A percentile compares a stretch with the other conserved stretches of the same genome.
phyloP scores from a whole-genome alignment of 2,329 filamentous ascomycete genomes.

The Hypoxylon sp. region DNA sequence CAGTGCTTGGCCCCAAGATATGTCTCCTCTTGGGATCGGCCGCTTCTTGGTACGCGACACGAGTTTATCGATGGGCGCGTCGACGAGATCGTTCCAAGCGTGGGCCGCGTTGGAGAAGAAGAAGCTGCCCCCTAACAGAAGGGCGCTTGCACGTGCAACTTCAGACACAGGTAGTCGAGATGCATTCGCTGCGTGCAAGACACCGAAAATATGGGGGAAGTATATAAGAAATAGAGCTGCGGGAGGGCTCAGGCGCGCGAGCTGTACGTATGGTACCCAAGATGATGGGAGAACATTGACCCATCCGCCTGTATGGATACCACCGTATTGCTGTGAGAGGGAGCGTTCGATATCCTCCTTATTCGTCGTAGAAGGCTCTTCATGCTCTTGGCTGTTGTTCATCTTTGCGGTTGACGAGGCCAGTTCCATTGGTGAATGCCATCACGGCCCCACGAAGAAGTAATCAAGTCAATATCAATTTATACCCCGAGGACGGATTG shows the following conservation, averaged over 20 bases:
- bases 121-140: slow-evolving; percentile 51
- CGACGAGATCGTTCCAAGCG: slow-evolving; percentile 57
- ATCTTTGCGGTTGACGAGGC: not conserved
- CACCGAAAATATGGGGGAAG: slow-evolving; percentile 55
- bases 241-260: slow-evolving; percentile 54
- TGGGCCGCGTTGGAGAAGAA: slow-evolving; percentile 55
- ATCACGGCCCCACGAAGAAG: not conserved
- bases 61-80: slow-evolving; percentile 55
- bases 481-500: not conserved
- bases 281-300: slow-evolving; percentile 51
- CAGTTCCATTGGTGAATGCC: not conserved
- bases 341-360: not conserved
- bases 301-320: slow-evolving; percentile 52
- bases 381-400: not conserved
- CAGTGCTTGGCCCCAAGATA: slow-evolving; percentile 51
- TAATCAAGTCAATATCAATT: not conserved
- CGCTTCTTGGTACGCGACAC: slow-evolving; percentile 54
- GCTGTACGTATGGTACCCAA: slow-evolving; percentile 55
- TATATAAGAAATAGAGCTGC: slow-evolving; percentile 54
- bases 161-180: slow-evolving; percentile 38
- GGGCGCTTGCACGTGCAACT: slow-evolving; percentile 35
- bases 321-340: slow-evolving; percentile 54
- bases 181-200: slow-evolving; percentile 49
- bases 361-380: not conserved
- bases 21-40: slow-evolving; percentile 56